These are phyloP conservation scores for Mrakia hoshinonis DNA, from an alignment of 768 basidiomycete species.

Conservation along the genomic window DNA sequence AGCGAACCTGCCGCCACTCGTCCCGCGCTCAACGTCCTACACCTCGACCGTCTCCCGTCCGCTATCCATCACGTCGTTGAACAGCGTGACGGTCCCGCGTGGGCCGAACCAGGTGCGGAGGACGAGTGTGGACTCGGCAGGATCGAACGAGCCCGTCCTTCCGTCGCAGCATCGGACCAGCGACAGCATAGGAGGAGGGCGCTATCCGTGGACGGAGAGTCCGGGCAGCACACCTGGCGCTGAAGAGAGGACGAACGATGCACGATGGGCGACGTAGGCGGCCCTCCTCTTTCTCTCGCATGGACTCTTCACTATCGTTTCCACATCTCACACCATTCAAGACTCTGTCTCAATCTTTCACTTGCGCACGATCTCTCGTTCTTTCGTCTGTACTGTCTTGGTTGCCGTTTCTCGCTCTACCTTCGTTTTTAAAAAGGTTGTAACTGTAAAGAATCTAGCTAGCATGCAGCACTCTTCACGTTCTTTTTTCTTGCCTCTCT, in stretches of 20 bases:
- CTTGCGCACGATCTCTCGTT: too few relatives aligned
- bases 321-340: too few relatives aligned
- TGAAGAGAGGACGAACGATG: background rate
- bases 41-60: background rate
- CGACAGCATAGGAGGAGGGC: background rate
- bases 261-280: background rate
- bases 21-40: background rate
- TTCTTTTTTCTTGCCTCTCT: too few relatives aligned
- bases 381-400: too few relatives aligned
- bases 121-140: background rate
- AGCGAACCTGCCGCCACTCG: background rate
- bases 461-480: too few relatives aligned
- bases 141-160: background rate
- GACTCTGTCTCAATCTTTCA: too few relatives aligned
- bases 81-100: background rate
- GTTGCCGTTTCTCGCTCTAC: too few relatives aligned
- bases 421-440: too few relatives aligned
- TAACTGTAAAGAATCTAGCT: too few relatives aligned
- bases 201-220: background rate
- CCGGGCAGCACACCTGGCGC: background rate
- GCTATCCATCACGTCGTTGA: too few relatives aligned
- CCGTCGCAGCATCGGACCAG: too few relatives aligned
- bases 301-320: too few relatives aligned
- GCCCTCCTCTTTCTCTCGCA: background rate
- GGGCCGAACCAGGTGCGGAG: background rate